phyloP scores from a whole-genome alignment of 139 green algal species.

The Astrephomene gubernaculifera region DNA sequence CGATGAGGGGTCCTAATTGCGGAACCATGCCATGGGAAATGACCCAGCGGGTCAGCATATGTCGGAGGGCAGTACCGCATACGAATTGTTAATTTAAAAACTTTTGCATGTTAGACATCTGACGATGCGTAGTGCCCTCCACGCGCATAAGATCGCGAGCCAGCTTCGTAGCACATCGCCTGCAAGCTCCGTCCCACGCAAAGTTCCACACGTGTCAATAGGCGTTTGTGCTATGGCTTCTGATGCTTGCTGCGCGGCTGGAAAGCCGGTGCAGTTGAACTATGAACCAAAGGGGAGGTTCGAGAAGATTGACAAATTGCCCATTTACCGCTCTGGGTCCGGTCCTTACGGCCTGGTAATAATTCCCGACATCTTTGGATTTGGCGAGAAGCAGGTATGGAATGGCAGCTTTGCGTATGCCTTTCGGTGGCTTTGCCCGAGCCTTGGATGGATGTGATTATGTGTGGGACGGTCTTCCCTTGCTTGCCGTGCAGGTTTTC shows the following conservation, averaged over 20 bases:
- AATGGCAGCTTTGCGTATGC: too few species aligned
- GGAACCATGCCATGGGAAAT: too few species aligned
- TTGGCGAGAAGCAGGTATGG: constrained; percentile 50
- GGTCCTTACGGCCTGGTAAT: constrained; percentile 37
- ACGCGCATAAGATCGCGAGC: too few species aligned
- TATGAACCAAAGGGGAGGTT: constrained; percentile 33
- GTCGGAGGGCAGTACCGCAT: too few species aligned
- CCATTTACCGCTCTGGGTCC: constrained; percentile 41
- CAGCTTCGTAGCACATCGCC: too few species aligned
- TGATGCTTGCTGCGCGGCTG: constrained; percentile 14
- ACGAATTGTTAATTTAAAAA: too few species aligned
- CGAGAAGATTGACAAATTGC: constrained; percentile 21
- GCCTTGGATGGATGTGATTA: too few species aligned
- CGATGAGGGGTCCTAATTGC: too few species aligned
- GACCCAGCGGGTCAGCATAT: too few species aligned
- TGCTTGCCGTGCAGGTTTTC: constrained; percentile 26
- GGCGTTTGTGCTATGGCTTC: background rate
- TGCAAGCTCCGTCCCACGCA: background rate
- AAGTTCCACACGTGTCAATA: background rate
- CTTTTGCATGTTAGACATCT: background rate
- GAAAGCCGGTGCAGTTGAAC: constrained; percentile 19
- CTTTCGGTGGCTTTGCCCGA: too few species aligned
- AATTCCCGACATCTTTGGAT: constrained; percentile 56
- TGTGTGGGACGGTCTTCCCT: too few species aligned
- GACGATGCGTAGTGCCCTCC: too few species aligned